Evolutionary conservation across 768 basidiomycete species (phyloP).

Genomic region (Termitomyces sp.): DNA sequence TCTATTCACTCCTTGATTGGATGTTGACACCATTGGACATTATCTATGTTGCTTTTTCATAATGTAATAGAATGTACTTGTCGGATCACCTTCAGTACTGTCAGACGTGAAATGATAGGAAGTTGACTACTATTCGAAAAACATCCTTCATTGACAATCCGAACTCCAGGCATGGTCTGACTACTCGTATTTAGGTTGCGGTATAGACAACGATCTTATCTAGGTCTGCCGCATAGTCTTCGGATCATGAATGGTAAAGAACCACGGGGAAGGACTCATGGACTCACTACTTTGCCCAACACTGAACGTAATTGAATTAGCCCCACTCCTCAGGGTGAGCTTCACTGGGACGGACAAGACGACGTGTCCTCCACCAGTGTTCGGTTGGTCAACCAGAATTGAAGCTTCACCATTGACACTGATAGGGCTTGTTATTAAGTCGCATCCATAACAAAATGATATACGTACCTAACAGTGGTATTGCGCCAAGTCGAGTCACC

Average conservation of each 20-base stretch:
- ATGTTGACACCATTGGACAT: slow-evolving; percentile 1
- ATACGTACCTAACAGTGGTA: slow-evolving; percentile 46
- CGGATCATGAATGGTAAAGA: not conserved
- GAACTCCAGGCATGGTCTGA: not conserved
- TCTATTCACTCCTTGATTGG: not conserved
- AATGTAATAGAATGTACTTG: slow-evolving; percentile 7
- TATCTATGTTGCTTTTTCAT: slow-evolving; percentile 2
- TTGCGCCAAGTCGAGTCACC: slow-evolving; percentile 54
- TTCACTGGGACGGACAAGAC: slow-evolving; percentile 53
- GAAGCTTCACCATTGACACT: slow-evolving; percentile 55
- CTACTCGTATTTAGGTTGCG: slow-evolving; percentile 18
- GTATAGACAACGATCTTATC: slow-evolving; percentile 59
- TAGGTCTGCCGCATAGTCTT: slow-evolving; percentile 53
- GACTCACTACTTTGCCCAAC: slow-evolving; percentile 45
- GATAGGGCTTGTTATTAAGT: not conserved
- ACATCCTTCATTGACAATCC: not conserved
- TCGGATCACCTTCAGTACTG: not conserved
- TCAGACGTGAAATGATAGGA: no score
- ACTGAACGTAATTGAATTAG: slow-evolving; percentile 46
- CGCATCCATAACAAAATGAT: not conserved
- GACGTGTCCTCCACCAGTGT: slow-evolving; percentile 48
- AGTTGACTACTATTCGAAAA: not conserved
- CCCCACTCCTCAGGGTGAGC: slow-evolving; percentile 40
- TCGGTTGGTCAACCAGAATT: slow-evolving; percentile 50
- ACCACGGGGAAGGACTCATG: not conserved